Percentiles rank a stretch among this genome's conserved stretches.
phyloP scores from a whole-genome alignment of 495 filamentous ascomycete genomes.

The Talaromyces borbonicus region DNA sequence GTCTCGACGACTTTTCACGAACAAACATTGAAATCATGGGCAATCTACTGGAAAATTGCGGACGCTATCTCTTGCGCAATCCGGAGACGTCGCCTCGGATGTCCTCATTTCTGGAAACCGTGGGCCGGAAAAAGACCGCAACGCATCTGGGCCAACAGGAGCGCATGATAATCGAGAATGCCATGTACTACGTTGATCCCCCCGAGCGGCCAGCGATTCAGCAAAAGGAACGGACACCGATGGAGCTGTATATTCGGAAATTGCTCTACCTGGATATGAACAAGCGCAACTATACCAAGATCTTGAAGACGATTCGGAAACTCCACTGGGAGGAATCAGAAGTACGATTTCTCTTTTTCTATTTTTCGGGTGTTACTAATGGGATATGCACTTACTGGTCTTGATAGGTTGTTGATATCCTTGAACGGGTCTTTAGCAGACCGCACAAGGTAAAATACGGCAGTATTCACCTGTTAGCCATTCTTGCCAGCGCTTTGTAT shows the following conservation, averaged over 20 bases:
- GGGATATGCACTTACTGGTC: conserved; percentile 15
- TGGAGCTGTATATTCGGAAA: conserved; percentile 85
- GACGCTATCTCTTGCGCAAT: conserved; percentile 86
- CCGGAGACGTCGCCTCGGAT: conserved; percentile 89
- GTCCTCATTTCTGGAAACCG: conserved; percentile 85
- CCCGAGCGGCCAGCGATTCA: conserved; percentile 87
- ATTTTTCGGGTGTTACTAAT: too few species aligned
- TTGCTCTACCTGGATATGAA: conserved; percentile 88
- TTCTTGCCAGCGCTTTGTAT: conserved; percentile 79
- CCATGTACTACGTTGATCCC: conserved; percentile 95
- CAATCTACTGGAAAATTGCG: conserved; percentile 94
- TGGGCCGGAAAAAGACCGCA: conserved; percentile 90
- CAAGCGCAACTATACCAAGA: conserved; percentile 85
- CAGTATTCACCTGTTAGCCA: conserved; percentile 89
- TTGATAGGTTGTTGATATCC: conserved; percentile 58
- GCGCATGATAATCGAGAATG: conserved; percentile 97
- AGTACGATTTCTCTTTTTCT: too few species aligned
- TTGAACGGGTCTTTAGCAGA: conserved; percentile 89
- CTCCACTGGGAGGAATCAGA: conserved; percentile 95
- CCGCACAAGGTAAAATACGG: conserved; percentile 96
- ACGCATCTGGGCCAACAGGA: conserved; percentile 94
- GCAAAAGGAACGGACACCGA: conserved; percentile 90
- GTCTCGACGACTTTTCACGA: conserved; percentile 91
- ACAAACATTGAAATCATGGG: conserved; percentile 99
- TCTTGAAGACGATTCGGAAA: conserved; percentile 85